A percentile compares a stretch with the other conserved stretches of the same genome.
phyloP scores from a whole-genome alignment of 352 stramenopile genomes.

The Pythium phragmitis region DNA sequence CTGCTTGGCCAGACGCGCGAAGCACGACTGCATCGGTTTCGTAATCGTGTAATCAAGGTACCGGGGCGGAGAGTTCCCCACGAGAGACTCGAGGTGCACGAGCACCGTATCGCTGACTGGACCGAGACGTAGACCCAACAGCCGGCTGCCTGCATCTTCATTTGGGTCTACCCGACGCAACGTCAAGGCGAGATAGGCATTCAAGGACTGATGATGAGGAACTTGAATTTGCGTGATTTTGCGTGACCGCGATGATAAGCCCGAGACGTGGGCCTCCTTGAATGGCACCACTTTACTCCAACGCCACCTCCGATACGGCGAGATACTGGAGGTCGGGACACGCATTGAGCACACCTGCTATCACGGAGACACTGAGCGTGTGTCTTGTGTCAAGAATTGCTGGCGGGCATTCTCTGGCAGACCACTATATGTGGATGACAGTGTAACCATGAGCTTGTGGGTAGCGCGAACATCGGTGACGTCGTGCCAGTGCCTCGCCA shows the following conservation, averaged over 20 bases:
- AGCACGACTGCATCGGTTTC: not conserved
- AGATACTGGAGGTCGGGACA: no score
- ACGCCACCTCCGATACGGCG: no score
- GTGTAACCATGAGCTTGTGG: no score
- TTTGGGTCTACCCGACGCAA: not conserved
- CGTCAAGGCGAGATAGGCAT: not conserved
- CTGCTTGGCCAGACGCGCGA: not conserved
- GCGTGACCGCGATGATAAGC: not conserved
- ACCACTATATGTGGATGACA: no score
- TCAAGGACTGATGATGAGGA: not conserved
- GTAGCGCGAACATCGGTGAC: no score
- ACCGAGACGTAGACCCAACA: constrained; percentile 2
- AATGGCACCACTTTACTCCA: no score
- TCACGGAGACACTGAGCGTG: no score
- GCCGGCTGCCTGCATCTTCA: not conserved
- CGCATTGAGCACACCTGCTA: no score
- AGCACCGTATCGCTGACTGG: constrained; percentile 1
- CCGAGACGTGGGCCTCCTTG: no score
- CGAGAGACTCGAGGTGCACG: not conserved
- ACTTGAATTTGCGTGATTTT: not conserved
- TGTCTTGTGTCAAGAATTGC: no score
- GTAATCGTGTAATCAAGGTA: constrained; percentile 1
- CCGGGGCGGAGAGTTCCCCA: not conserved
- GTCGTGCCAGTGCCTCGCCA: no score
- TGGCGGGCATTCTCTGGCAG: no score